Conservation (phyloP, 2,329 filamentous ascomycete genomes). For the Colletotrichum lupini region DNA sequence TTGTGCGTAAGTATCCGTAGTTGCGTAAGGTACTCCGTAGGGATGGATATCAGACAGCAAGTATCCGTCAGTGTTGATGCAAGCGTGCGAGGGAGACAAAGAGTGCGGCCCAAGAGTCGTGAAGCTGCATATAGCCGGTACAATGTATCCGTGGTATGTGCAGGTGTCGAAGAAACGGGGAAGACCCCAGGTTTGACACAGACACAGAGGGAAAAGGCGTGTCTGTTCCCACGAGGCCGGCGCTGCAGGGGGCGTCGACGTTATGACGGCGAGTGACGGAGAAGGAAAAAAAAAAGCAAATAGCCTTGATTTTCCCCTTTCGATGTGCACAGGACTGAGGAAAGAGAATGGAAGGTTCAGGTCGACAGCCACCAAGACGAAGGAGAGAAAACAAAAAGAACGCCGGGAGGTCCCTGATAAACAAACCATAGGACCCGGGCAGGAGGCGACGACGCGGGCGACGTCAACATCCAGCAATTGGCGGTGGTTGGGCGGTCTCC, state of each 20-base stretch:
- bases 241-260: constrained; percentile 15
- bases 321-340: background rate
- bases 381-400: background rate
- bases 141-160: background rate
- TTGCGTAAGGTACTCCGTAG: too few relatives aligned
- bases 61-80: background rate
- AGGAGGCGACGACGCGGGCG: constrained; percentile 1
- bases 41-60: background rate
- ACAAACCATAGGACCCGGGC: background rate
- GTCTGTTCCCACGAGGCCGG: constrained; percentile 27
- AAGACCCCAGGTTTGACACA: background rate
- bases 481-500: constrained; percentile 26
- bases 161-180: background rate
- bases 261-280: constrained; percentile 1
- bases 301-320: background rate
- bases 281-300: background rate
- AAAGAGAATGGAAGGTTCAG: background rate
- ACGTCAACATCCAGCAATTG: constrained; percentile 6
- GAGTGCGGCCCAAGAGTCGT: background rate
- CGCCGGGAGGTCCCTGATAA: background rate
- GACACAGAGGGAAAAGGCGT: background rate
- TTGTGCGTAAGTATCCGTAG: background rate
- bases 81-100: background rate
- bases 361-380: background rate
- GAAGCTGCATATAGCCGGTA: background rate